These are phyloP conservation scores for Pseudocercospora pini-densiflorae DNA, from an alignment of 2,329 filamentous ascomycete genomes.

Conservation along the genomic window DNA sequence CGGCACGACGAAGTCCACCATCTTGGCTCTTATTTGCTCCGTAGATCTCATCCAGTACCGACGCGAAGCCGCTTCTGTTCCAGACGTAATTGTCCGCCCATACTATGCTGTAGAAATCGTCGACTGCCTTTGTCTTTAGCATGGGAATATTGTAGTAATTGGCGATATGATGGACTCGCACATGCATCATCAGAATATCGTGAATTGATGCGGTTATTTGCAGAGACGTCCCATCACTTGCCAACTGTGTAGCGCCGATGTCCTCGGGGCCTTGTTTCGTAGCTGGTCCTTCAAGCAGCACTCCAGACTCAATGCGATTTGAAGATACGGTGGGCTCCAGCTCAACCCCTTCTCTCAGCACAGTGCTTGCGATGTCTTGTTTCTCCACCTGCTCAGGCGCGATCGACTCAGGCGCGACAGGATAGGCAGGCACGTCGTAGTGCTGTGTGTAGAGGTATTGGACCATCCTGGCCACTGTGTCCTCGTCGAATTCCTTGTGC, in stretches of 20 bases:
- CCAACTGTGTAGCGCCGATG: neutral
- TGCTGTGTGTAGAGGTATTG: constrained; percentile 10
- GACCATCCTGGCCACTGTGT: constrained; percentile 2
- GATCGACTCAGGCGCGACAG: neutral
- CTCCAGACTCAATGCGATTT: neutral
- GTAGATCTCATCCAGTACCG: neutral
- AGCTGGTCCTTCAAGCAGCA: neutral
- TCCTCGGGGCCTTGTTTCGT: neutral
- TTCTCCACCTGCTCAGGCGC: neutral
- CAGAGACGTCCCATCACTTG: neutral
- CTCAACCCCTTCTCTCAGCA: neutral
- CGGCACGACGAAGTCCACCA: neutral
- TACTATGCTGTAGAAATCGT: neutral
- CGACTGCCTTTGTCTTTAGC: constrained; percentile 5
- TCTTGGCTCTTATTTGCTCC: neutral
- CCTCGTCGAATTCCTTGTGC: constrained; percentile 3
- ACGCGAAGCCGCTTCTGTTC: neutral
- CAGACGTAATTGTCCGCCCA: neutral
- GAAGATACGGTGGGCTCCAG: neutral
- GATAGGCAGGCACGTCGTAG: neutral
- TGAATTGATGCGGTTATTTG: neutral
- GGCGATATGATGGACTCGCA: neutral
- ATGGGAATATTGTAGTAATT: constrained; percentile 1
- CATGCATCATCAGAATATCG: constrained; percentile 6
- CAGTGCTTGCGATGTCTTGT: neutral